These are phyloP conservation scores for Boletus vermiculosoides DNA, from an alignment of 768 basidiomycete genomes.

Conservation along the genomic window DNA sequence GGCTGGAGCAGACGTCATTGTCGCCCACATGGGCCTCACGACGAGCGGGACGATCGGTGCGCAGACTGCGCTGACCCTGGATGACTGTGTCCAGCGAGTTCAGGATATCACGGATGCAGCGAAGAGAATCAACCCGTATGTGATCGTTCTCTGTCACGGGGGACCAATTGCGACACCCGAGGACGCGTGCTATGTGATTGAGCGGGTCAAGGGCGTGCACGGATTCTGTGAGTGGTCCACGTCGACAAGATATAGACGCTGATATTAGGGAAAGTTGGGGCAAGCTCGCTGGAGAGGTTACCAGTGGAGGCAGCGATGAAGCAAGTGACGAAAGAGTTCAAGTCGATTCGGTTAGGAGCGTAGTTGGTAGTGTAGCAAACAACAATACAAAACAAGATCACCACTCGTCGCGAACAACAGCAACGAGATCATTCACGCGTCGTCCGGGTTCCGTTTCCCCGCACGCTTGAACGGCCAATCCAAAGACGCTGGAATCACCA, in stretches of 20 bases:
- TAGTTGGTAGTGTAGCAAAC: slow-evolving; percentile 4
- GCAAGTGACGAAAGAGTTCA: slow-evolving; percentile 20
- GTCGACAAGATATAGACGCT: background rate
- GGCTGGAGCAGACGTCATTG: slow-evolving; percentile 27
- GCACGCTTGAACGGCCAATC: background rate
- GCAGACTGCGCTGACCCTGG: slow-evolving; percentile 21
- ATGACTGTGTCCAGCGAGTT: slow-evolving; percentile 24
- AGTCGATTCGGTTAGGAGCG: slow-evolving; percentile 16
- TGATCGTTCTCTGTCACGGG: slow-evolving; percentile 25
- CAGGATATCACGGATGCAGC: slow-evolving; percentile 19
- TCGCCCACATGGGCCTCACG: slow-evolving; percentile 32
- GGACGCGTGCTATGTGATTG: slow-evolving; percentile 24
- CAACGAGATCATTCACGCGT: slow-evolving; percentile 16
- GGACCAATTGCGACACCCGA: slow-evolving; percentile 27
- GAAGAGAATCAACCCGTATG: slow-evolving; percentile 14
- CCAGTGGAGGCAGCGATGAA: slow-evolving; percentile 27
- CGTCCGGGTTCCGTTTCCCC: background rate
- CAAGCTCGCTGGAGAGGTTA: slow-evolving; percentile 27
- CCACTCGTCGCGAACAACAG: slow-evolving; percentile 9
- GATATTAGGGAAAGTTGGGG: slow-evolving; percentile 16
- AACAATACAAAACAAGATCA: slow-evolving; percentile 36
- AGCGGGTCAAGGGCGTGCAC: slow-evolving; percentile 13
- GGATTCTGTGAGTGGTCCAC: slow-evolving; percentile 24
- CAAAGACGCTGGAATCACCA: slow-evolving; percentile 17
- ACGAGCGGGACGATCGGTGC: slow-evolving; percentile 28